A percentile compares a stretch with the other conserved stretches of the same genome.
Evolutionary conservation across 331 rosid genomes (phyloP).

Genomic region (Rosa hybrid): DNA sequence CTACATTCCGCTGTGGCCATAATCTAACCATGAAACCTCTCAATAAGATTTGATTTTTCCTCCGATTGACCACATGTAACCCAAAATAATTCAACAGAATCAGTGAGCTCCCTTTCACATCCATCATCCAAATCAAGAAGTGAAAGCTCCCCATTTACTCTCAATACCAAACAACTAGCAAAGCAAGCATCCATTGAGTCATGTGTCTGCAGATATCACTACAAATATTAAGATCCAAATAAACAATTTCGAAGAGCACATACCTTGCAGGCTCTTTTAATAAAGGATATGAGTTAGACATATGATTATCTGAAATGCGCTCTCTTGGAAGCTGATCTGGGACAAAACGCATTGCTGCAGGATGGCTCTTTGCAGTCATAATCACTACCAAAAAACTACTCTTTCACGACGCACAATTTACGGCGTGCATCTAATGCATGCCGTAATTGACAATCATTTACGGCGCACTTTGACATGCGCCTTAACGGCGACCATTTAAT

Average conservation of each 20-base stretch:
- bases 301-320: conserved; percentile 49
- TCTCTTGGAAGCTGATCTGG: conserved; percentile 86
- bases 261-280: conserved; percentile 93
- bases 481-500: too few relatives aligned
- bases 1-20: conserved; percentile 99
- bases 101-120: conserved; percentile 86
- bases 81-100: conserved; percentile 97
- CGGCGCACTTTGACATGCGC: too few relatives aligned
- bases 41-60: conserved; percentile 89
- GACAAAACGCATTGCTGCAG: conserved; percentile 96
- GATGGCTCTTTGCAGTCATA: conserved; percentile 99
- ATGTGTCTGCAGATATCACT: conserved; percentile 5
- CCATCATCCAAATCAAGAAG: conserved; percentile 99
- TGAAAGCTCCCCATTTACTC: conserved; percentile 94
- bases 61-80: conserved; percentile 97
- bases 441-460: too few relatives aligned
- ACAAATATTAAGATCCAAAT: not conserved
- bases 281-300: conserved; percentile 54
- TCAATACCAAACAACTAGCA: conserved; percentile 88
- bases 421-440: too few relatives aligned
- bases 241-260: conserved; percentile 7
- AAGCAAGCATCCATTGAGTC: conserved; percentile 35
- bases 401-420: too few relatives aligned
- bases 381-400: too few relatives aligned
- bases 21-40: conserved; percentile 99